Base-by-base conservation (phyloP, 768 basidiomycete genomes). In the Leccinum incarnatum region DNA sequence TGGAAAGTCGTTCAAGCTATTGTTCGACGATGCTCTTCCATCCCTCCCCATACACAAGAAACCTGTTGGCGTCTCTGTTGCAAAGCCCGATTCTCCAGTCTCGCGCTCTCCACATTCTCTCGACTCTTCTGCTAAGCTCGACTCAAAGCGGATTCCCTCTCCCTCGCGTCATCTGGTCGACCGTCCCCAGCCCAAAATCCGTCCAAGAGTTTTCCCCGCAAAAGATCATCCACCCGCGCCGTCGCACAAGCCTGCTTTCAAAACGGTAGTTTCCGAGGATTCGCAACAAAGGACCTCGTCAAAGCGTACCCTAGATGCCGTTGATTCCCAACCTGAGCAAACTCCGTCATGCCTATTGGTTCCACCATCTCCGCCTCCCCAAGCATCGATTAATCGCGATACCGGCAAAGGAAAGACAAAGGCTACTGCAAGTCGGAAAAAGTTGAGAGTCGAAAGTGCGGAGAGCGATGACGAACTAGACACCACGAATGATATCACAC, bases 361-460 rank as follows among this genome's bases (percentile, higher is more conserved):
- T 54, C 86, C 87, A 7, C 88, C 88, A 17, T 88, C 89, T 17
- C 89, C 89, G n/a, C 84, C 86, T 17, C 79, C 80, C 3, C 73
- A 73, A 23, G 67, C 73, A 37, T 60, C 68, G 23, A 60, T 61
- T 69, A 53, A 57, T 53, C 54, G 74, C 68, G 64, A 67, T 60
- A 29, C 70, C 75, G 67, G 73, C 25, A 83, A 79, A 65, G 74
- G 71, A 37, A 81, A 76, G 59, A 70, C 68, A 12, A 79, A 73
- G 55, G 57, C 63, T n/a, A 62, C 62, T n/a, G 55, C 60, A 23
- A 55, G 66, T 57, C 75, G 82, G 59, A 88, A 86, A 75, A 85
- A 82, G 65, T 69, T 72, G 19, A 84, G 79, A 66, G 54, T 80
- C n/a, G 66, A 73, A 8, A 67, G 68, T 27, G 67, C 69, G 37